Base-by-base conservation (phyloP, 2,329 filamentous ascomycete genomes). In the Hymenoscyphus fraxineus region DNA sequence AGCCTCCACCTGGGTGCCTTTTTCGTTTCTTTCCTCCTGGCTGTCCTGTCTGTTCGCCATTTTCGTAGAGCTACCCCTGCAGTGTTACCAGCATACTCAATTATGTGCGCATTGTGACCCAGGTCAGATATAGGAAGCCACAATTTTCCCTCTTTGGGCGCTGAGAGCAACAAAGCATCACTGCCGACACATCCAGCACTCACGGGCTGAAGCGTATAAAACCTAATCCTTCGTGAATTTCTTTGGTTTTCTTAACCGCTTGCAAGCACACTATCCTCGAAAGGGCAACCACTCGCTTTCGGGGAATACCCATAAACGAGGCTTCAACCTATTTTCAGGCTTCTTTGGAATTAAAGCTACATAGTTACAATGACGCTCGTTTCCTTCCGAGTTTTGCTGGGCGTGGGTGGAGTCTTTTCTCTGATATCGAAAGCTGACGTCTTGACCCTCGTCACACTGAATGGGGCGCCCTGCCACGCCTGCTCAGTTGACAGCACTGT, bases 191-290 rank as follows among this genome's bases (percentile, higher is more conserved):
- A 59, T 55, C 59, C 57, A 63, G 39, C 38, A 32, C 32, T 44
- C 32, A 5, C 47, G 47, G 66, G 66, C 65, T 67, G 64, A 66
- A 63, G 32, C 40, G 40, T 41, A 56, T 60, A 64, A 58, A 13
- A 32, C n/a, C 40, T 38, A 58, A 63, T 60, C 41, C 61, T 61
- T 55, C 61, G 39, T 40, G 44, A 44, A 65, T 44, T 31, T 56
- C 32, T 63, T 60, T 38, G 40, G 3, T 44, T 58, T 65, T 64
- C 32, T 15, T 40, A 58, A 39, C 56, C 2, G 12, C 47, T 47
- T 22, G 10, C 39, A 51, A 47, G 54, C 39, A 62, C 55, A 51
- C 54, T 40, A 41, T 56, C 15, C 55, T 58, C 27, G 55, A 58
- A 62, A 51, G 38, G 58, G 61, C 51, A 62, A 47, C n/a, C 19